A percentile compares a stretch with the other conserved stretches of the same genome.
phyloP scores from a whole-genome alignment of 306 rosid genomes.

The Trifolium dubium region DNA sequence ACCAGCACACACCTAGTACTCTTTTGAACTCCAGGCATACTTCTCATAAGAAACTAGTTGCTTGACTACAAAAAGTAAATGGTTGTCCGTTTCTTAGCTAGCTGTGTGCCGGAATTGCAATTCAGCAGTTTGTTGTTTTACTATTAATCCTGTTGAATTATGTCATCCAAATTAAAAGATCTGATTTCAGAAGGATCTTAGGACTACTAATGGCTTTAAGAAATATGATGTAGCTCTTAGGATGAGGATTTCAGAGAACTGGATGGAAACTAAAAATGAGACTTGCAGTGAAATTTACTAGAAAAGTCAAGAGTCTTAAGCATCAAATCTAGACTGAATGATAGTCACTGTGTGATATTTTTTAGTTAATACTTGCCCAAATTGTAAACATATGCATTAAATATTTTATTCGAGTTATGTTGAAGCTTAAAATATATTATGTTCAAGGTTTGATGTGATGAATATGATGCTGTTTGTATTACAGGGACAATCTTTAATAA shows the following conservation, averaged over 20 bases:
- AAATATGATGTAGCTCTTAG: neutral
- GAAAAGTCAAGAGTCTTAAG: neutral
- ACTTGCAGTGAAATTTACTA: neutral
- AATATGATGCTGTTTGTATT: conserved; percentile 37
- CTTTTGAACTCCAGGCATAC: too few relatives aligned
- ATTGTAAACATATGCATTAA: too few relatives aligned
- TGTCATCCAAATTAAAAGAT: neutral
- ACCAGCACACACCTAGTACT: too few relatives aligned
- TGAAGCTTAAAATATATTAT: conserved; percentile 21
- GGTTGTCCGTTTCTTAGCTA: neutral
- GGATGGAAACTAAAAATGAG: neutral
- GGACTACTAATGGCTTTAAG: neutral
- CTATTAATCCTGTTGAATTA: neutral
- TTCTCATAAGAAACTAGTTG: too few relatives aligned
- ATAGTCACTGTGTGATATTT: neutral
- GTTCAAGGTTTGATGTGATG: conserved; percentile 23
- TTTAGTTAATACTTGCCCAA: too few relatives aligned
- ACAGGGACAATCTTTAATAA: conserved; percentile 48
- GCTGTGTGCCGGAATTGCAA: neutral
- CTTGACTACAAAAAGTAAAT: neutral
- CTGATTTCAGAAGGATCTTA: neutral
- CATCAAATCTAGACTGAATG: neutral
- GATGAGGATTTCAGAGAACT: neutral
- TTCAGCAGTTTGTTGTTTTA: neutral
- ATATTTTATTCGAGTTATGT: neutral